Evolutionary conservation across 306 rosid species (phyloP), one percentile per base, ranked within the genome.

Genomic region (Ormosia emarginata): DNA sequence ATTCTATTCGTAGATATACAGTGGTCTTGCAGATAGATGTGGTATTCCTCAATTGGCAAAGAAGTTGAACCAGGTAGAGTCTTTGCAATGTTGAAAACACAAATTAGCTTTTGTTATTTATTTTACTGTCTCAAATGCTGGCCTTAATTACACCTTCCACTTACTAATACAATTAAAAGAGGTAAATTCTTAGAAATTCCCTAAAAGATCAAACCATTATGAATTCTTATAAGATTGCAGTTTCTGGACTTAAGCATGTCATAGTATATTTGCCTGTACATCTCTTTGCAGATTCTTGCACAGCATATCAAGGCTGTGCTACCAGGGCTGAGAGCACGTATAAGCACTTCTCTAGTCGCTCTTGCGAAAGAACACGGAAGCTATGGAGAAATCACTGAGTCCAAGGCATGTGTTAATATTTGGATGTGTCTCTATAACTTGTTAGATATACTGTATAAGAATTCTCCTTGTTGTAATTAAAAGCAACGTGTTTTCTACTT

Each of bases 31-130:
- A 24, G 99, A 95, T 82, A 88, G 91, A 34, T 95, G 99, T 32
- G 98, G 99, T 30, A 84, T 95, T 82, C 94, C 98, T 84, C 99
- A 92, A 82, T 84, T 95, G 88, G 99, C 99, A 34, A 93, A 95
- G 92, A 93, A 89, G 82, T 90, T 95, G 91, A 95, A 95, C 90
- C 93, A 95, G 97, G 99, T 95, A 88, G 58, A 62, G 70, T 41
- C 36, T 78, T 39, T 75, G 74, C 65, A 53, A 40, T 71, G 71
- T 75, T 80, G 82, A 70, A 75, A 44, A 30, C 17, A 5, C 80
- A 46, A 64, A 79, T 62, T 64, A 37, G 71, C 46, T 37, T 62
- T 36, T 70, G 11, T 29, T 67, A 67, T 53, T 49, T 56, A 36
- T 71, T 81, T 77, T 61, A 43, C 11, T 64, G 56, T 46, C 39